Conservation (phyloP, 768 basidiomycete genomes). For the Mycena haematopus region DNA sequence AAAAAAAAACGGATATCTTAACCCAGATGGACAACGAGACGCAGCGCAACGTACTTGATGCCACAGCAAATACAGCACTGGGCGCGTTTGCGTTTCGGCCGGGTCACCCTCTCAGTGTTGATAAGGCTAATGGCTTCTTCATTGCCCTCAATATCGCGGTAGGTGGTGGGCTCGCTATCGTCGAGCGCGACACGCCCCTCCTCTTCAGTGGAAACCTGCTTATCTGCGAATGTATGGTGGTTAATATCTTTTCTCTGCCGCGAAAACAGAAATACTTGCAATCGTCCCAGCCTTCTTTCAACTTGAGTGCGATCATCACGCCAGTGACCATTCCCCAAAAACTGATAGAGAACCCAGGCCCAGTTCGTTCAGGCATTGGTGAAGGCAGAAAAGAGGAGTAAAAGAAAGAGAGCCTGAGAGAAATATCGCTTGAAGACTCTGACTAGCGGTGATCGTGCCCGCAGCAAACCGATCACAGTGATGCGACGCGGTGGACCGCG, state of each 20-base stretch:
- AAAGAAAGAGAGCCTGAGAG: background rate
- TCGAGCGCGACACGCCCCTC: slow-evolving; percentile 44
- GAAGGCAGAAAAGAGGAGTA: slow-evolving; percentile 4
- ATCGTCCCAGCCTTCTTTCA: slow-evolving; percentile 54
- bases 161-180: slow-evolving; percentile 27
- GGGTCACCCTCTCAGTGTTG: slow-evolving; percentile 38
- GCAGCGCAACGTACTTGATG: slow-evolving; percentile 45
- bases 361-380: slow-evolving; percentile 20
- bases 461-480: too few relatives aligned
- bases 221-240: slow-evolving; percentile 40
- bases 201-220: slow-evolving; percentile 48
- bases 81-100: slow-evolving; percentile 40
- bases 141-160: slow-evolving; percentile 29
- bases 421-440: too few relatives aligned
- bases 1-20: background rate
- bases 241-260: background rate
- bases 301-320: slow-evolving; percentile 53
- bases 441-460: too few relatives aligned
- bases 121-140: slow-evolving; percentile 42
- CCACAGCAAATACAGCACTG: slow-evolving; percentile 61
- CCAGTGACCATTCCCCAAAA: slow-evolving; percentile 53
- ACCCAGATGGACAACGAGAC: background rate
- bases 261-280: slow-evolving; percentile 41
- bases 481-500: too few relatives aligned
- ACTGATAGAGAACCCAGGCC: slow-evolving; percentile 28